phyloP scores from a whole-genome alignment of 2,329 filamentous ascomycete genomes.

The Phialocephala subalpina region DNA sequence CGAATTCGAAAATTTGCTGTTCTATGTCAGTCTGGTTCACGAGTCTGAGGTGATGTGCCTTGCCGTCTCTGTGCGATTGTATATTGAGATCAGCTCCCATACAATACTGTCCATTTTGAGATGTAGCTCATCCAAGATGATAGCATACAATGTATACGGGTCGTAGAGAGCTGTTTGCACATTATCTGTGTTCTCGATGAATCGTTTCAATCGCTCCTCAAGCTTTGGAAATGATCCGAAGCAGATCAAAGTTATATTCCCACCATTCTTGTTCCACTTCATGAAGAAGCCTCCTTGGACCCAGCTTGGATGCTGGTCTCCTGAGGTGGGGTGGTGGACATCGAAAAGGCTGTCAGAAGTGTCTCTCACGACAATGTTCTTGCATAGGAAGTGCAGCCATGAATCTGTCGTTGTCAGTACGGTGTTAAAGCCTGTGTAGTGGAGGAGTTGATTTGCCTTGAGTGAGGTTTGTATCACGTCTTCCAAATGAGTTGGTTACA shows the following conservation, averaged over 20 bases:
- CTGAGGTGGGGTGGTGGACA: conserved; percentile 6
- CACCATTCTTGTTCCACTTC: conserved; percentile 15
- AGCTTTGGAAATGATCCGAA: conserved; percentile 13
- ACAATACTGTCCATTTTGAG: conserved; percentile 7
- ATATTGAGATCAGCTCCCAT: conserved; percentile 10
- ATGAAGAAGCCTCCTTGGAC: conserved; percentile 11
- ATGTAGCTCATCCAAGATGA: conserved; percentile 13
- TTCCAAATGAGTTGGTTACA: conserved; percentile 14
- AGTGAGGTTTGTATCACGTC: conserved; percentile 10
- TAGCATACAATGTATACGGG: conserved; percentile 10
- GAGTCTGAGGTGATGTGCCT: background rate
- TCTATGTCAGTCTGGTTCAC: background rate
- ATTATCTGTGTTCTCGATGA: conserved; percentile 11
- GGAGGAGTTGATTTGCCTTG: background rate
- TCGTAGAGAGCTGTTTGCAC: conserved; percentile 10
- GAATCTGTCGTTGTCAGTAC: background rate
- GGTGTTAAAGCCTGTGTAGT: background rate
- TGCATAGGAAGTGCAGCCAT: conserved; percentile 12
- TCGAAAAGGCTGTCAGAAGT: conserved; percentile 1
- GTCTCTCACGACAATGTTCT: conserved; percentile 11
- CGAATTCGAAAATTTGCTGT: conserved; percentile 13
- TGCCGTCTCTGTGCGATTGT: conserved; percentile 4
- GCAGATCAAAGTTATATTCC: conserved; percentile 10
- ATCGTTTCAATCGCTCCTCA: conserved; percentile 5
- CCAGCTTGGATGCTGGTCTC: conserved; percentile 1